Base-by-base conservation (phyloP, 2,329 filamentous ascomycete genomes). In the Ampelomyces quisqualis region DNA sequence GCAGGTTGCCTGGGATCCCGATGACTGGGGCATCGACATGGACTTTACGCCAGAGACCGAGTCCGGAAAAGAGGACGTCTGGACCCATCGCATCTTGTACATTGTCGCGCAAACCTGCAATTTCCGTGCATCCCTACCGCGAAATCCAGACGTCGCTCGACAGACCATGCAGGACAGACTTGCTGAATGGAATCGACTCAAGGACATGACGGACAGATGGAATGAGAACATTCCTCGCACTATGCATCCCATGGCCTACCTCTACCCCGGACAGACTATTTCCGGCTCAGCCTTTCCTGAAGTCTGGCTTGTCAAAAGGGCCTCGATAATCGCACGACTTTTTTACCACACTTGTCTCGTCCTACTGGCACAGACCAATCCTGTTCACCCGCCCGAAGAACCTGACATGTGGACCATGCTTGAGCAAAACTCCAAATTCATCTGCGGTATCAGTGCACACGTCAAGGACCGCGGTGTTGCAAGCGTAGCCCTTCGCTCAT, bases 281-380 rank as follows among this genome's bases (percentile, higher is more conserved):
- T 78, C 79, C 1, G 84, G 84, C 51, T 94, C 88, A 2, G 72
- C 80, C 1, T 96, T 96, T 57, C 90, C 91, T 0, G 86, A 93
- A 63, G 80, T 95, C 26, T 96, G 90, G 88, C 75, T 95, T 36
- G 82, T 91, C 57, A 93, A 93, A 68, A 80, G 87, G 41, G 79
- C 87, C 3, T 87, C 88, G 3, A 84, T 93, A 21, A 80, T 95
- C 18, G 88, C 87, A 3, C 81, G 88, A 32, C 75, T 96, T 7
- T 90, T 95, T 65, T 96, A 94, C 62, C 90, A 96, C 62, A 93
- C 88, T 0, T 84, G 87, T 15, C 85, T 91, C 70, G 85, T 87
- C 49, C 72, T 96, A 22, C 77, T 96, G 4, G 81, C 86, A 3
- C 87, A 91, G 53, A 84, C 84, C 15, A 85, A 95, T 62, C 90